phyloP scores from a whole-genome alignment of 306 rosid genomes.

The Styphnolobium japonicum region DNA sequence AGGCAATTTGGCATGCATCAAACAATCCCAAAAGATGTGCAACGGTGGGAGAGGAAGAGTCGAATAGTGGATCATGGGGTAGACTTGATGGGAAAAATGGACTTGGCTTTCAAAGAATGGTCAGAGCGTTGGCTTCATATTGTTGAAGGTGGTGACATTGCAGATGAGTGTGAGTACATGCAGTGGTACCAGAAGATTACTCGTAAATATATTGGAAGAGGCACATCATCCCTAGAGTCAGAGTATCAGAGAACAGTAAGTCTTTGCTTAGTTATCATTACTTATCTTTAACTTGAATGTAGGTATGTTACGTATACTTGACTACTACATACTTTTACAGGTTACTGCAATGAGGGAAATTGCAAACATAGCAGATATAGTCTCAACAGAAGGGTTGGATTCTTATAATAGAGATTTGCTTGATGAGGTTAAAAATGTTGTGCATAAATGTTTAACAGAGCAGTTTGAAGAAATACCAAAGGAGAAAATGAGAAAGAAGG shows the following conservation, averaged over 20 bases:
- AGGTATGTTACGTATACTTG: background rate
- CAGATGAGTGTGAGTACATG: slow-evolving; percentile 51
- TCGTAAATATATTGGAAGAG: slow-evolving; percentile 63
- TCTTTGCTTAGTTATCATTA: background rate
- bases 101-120: slow-evolving; percentile 61
- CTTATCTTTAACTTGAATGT: slow-evolving; percentile 3
- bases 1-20: slow-evolving; percentile 79
- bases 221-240: slow-evolving; percentile 70
- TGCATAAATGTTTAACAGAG: slow-evolving; percentile 56
- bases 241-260: slow-evolving; percentile 77
- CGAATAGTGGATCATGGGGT: slow-evolving; percentile 59
- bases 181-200: slow-evolving; percentile 67
- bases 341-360: slow-evolving; percentile 72
- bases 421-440: slow-evolving; percentile 55
- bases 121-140: slow-evolving; percentile 45
- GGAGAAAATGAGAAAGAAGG: slow-evolving; percentile 51
- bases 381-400: slow-evolving; percentile 65
- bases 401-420: slow-evolving; percentile 54
- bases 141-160: slow-evolving; percentile 35
- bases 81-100: slow-evolving; percentile 56
- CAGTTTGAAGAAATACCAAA: slow-evolving; percentile 54
- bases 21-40: slow-evolving; percentile 61
- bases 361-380: slow-evolving; percentile 53
- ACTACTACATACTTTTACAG: slow-evolving; percentile 24
- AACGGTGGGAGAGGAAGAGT: slow-evolving; percentile 73